Percentiles rank a stretch among this genome's conserved stretches.
Conservation (phyloP, 768 basidiomycete species). For the Suillus hirtellus region DNA sequence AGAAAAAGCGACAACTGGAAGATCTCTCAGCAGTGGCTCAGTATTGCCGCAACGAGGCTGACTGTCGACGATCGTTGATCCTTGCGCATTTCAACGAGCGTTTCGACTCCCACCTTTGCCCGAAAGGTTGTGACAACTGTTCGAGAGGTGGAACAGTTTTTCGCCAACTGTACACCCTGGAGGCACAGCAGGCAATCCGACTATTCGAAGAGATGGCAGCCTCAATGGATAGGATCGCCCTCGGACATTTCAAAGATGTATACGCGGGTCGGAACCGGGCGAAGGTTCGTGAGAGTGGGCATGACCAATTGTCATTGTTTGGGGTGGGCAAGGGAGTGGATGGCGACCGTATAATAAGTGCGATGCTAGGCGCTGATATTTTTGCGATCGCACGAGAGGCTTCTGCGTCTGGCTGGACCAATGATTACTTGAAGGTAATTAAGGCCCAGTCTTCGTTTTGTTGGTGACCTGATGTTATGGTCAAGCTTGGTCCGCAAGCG, state of each 20-base stretch:
- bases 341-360: constrained; percentile 64
- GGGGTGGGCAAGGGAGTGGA: constrained; percentile 55
- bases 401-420: constrained; percentile 51
- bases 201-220: constrained; percentile 52
- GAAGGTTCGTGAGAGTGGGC: constrained; percentile 46
- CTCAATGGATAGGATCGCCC: constrained; percentile 55
- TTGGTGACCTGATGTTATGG: constrained; percentile 2
- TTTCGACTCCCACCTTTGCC: constrained; percentile 69
- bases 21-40: constrained; percentile 69
- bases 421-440: constrained; percentile 53
- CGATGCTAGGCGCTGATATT: constrained; percentile 50
- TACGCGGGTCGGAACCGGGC: constrained; percentile 63
- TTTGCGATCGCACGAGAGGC: constrained; percentile 48
- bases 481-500: constrained; percentile 23
- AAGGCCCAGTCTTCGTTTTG: neutral
- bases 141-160: constrained; percentile 45
- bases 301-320: constrained; percentile 48
- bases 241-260: constrained; percentile 56
- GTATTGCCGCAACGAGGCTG: constrained; percentile 78
- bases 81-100: constrained; percentile 86
- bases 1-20: constrained; percentile 63
- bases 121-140: constrained; percentile 84
- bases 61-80: constrained; percentile 87
- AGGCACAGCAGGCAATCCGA: constrained; percentile 55
- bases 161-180: constrained; percentile 59